Percentiles rank a stretch among this genome's conserved stretches.
Evolutionary conservation across 2,329 filamentous ascomycete species (phyloP).

Genomic region (Colletotrichum karsti): DNA sequence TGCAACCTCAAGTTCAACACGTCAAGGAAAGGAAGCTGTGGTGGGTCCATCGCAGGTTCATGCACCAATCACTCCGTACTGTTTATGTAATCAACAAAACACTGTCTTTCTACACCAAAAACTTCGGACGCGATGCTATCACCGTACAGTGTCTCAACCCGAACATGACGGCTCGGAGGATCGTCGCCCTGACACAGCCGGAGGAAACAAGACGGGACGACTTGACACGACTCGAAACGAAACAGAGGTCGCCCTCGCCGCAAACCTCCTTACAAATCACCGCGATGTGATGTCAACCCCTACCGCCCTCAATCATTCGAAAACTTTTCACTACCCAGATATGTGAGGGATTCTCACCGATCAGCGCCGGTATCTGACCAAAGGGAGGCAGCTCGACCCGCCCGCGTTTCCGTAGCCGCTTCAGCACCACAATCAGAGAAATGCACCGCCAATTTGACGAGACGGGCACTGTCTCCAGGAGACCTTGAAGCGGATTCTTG

Average conservation of each 20-base stretch:
- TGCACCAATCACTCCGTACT: not conserved
- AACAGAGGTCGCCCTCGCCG: not conserved
- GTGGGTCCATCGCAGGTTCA: not conserved
- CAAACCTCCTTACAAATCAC: not conserved
- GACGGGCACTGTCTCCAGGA: constrained; percentile 11
- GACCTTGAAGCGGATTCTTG: not conserved
- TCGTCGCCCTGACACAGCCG: not conserved
- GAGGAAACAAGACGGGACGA: constrained; percentile 7
- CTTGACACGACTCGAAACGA: constrained; percentile 20
- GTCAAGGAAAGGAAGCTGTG: no score
- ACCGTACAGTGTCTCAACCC: not conserved
- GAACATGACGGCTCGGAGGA: not conserved
- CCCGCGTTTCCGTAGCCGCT: not conserved
- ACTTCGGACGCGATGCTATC: no score
- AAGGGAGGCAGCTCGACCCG: not conserved
- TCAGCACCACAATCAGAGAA: not conserved
- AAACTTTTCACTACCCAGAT: not conserved
- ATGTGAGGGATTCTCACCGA: not conserved
- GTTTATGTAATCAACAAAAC: not conserved
- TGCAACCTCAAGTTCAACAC: no score
- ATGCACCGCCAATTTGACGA: not conserved
- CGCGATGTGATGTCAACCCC: not conserved
- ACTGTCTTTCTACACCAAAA: fast-evolving
- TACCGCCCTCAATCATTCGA: not conserved
- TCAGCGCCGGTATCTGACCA: not conserved